Base-by-base conservation (phyloP, 768 basidiomycete genomes). In the Lactifluus rugatus region DNA sequence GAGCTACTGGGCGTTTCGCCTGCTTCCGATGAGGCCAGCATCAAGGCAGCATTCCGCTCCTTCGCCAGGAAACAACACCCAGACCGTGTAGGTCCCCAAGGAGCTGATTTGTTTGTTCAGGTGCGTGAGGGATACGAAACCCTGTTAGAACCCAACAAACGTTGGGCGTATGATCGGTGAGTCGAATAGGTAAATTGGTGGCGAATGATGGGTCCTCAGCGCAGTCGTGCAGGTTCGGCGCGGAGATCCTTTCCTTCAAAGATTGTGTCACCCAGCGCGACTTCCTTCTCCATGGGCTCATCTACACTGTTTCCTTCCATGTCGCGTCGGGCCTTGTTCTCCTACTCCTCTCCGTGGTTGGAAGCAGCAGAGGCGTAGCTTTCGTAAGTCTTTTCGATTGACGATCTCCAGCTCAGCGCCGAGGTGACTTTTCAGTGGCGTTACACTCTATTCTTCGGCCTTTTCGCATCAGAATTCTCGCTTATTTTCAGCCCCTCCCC, bases 81-180 rank as follows among this genome's bases (percentile, higher is more conserved):
- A 0, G 91, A 93, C 72, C 77, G 84, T 57, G 81, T 80, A 7
- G 85, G 85, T 0, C 71, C 71, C 0, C 69, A 73, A 19, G 84
- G 84, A 8, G 84, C 83, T 62, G 75, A 75, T 13, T 54, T 81
- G 26, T 93, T 93, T 66, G 86, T 91, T 48, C 69, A 73, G 47
- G 82, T 87, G 5, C 73, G 88, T 58, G 81, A 84, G 66, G 87
- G 82, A 34, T 92, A 82, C 62, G 89, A 93, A 62, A 83, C 85
- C 1, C 69, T 93, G 26, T 89, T 84, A 68, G 77, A 89, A 62
- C 90, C 91, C 3, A 75, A 79, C 9, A 82, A 82, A 46, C 71
- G 90, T 49, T 93, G 91, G 73, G 91, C 89, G 0, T 93, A 93
- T 68, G 91, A 93, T 66, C 78, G 89, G 85, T 88, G 64, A 52